A percentile compares a stretch with the other conserved stretches of the same genome.
Conservation (phyloP, 1,284 basidiomycete species). For the Tilletia walkeri region DNA sequence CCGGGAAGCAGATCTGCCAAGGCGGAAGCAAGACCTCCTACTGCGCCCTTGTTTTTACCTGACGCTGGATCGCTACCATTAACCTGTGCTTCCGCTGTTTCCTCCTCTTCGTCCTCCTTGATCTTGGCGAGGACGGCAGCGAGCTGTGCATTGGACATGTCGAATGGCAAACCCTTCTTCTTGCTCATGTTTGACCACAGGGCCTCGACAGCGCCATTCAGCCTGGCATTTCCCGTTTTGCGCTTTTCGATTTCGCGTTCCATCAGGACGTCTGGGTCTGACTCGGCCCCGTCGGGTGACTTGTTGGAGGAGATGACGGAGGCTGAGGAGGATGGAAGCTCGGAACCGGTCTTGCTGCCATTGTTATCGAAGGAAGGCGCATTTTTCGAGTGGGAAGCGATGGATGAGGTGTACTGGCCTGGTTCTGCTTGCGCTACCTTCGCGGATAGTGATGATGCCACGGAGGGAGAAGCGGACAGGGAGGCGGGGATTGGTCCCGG, state of each 20-base stretch:
- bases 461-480: not conserved
- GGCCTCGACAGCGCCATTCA: conserved; percentile 34
- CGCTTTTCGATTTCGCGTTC: conserved; percentile 29
- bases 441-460: not conserved
- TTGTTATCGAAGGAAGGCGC: not conserved
- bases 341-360: no score
- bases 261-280: conserved; percentile 1
- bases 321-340: not conserved
- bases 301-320: not conserved
- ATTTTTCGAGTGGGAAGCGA: not conserved
- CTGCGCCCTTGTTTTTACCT: not conserved
- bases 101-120: not conserved
- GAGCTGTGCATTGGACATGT: conserved; percentile 16
- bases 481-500: not conserved
- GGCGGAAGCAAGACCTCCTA: not conserved
- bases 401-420: not conserved
- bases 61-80: not conserved
- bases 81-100: not conserved
- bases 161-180: conserved; percentile 35
- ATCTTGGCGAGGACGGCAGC: conserved; percentile 12
- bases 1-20: not conserved
- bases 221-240: conserved; percentile 28
- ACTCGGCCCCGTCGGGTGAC: not conserved
- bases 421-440: not conserved
- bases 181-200: conserved; percentile 36